These are phyloP conservation scores for Pontederia crassipes DNA, from an alignment of 176 grass and related monocot genomes.

Conservation along the genomic window DNA sequence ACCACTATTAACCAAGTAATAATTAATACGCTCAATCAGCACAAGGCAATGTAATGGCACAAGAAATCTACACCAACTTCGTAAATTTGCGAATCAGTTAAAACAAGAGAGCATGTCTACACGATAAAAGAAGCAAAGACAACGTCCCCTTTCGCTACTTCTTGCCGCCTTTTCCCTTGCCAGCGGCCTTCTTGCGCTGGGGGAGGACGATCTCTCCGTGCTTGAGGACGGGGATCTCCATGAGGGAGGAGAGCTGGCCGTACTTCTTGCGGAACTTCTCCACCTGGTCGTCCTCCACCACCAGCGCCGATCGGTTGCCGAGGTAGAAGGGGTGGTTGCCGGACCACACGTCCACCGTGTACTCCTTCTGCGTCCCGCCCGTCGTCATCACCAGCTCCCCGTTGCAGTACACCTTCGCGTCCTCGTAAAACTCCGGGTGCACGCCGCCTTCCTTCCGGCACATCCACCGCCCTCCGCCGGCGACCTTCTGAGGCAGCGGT, in stretches of 20 bases:
- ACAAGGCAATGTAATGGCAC: too few relatives aligned
- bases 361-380: slow-evolving; percentile 70
- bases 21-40: too few relatives aligned
- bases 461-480: slow-evolving; percentile 32
- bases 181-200: slow-evolving; percentile 7
- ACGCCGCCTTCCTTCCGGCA: slow-evolving; percentile 81
- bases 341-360: slow-evolving; percentile 90
- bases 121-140: too few relatives aligned
- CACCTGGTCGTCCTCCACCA: slow-evolving; percentile 69
- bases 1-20: too few relatives aligned
- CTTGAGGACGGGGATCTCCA: slow-evolving; percentile 26
- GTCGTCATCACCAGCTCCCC: slow-evolving; percentile 88
- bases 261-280: slow-evolving; percentile 87
- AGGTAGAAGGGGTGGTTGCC: slow-evolving; percentile 96
- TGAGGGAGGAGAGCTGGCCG: slow-evolving; percentile 33
- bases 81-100: too few relatives aligned
- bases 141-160: not conserved
- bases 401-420: slow-evolving; percentile 94
- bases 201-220: slow-evolving; percentile 22
- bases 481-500: too few relatives aligned
- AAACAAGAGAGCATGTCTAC: too few relatives aligned
- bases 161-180: slow-evolving; percentile 20
- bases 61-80: too few relatives aligned
- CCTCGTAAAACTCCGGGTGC: slow-evolving; percentile 81
- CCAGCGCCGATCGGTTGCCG: slow-evolving; percentile 63